Conservation (phyloP, 2,329 filamentous ascomycete species). For the Juglanconis oblonga region DNA sequence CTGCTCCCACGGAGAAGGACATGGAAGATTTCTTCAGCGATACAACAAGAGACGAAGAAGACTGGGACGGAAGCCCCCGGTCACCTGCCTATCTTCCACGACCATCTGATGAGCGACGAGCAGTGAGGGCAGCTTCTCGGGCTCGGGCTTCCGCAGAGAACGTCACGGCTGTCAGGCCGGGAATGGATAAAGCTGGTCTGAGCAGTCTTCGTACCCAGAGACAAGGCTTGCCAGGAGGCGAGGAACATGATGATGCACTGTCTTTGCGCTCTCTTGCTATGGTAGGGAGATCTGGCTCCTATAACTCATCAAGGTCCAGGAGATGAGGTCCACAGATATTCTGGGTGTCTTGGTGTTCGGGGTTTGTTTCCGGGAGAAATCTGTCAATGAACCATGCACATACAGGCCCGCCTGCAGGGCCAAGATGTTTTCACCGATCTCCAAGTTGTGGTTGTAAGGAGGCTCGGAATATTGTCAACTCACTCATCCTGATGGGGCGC, state of each 20-base stretch:
- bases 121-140: neutral
- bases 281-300: conserved; percentile 14
- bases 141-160: neutral
- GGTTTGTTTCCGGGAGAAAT: neutral
- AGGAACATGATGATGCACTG: conserved; percentile 13
- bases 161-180: conserved; percentile 7
- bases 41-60: conserved; percentile 4
- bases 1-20: neutral
- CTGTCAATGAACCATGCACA: neutral
- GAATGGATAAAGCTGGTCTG: conserved; percentile 17
- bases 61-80: conserved; percentile 3
- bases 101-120: conserved; percentile 3
- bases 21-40: conserved; percentile 13
- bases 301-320: conserved; percentile 9
- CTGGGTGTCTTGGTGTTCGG: neutral
- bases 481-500: too few relatives aligned
- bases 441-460: too few relatives aligned
- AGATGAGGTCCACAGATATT: neutral
- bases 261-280: conserved; percentile 17
- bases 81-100: neutral
- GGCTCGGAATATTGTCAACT: too few relatives aligned
- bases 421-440: too few relatives aligned
- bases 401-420: too few relatives aligned
- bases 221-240: conserved; percentile 7
- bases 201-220: conserved; percentile 14